These are phyloP conservation scores for Penicillium corylophilum DNA, from an alignment of 2,329 filamentous ascomycete species.

Conservation along the genomic window DNA sequence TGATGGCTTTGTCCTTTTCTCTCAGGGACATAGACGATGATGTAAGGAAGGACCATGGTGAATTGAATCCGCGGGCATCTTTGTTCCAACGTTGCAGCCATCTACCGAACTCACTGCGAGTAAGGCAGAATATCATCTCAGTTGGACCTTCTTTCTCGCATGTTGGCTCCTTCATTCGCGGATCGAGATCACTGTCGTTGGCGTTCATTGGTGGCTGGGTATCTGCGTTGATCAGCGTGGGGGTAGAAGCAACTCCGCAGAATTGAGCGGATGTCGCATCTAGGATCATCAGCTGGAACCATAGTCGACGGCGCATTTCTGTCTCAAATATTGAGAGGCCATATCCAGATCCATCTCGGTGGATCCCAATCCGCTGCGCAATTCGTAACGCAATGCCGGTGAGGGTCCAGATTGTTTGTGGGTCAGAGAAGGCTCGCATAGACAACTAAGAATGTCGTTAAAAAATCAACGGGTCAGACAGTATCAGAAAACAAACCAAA, in stretches of 20 bases:
- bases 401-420: constrained; percentile 53
- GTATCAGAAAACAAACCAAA: constrained; percentile 29
- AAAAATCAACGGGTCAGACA: background rate
- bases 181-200: constrained; percentile 42
- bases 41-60: constrained; percentile 23
- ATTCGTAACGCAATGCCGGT: constrained; percentile 49
- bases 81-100: constrained; percentile 26
- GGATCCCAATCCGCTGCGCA: constrained; percentile 50
- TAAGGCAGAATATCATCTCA: constrained; percentile 46
- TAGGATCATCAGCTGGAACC: constrained; percentile 30
- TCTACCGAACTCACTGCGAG: constrained; percentile 34
- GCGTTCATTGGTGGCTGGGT: constrained; percentile 43
- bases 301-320: constrained; percentile 38
- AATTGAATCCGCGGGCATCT: constrained; percentile 11
- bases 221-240: constrained; percentile 14
- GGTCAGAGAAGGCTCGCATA: constrained; percentile 43
- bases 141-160: constrained; percentile 44
- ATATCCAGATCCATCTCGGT: constrained; percentile 49
- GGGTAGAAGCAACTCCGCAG: constrained; percentile 19
- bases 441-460: constrained; percentile 18
- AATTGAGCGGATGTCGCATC: constrained; percentile 25
- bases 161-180: constrained; percentile 46
- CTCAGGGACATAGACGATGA: constrained; percentile 18
- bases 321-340: constrained; percentile 49
- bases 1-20: constrained; percentile 29